Conservation (phyloP, 164 flowering plant genomes). For the Chloranthus sessilifolius region DNA sequence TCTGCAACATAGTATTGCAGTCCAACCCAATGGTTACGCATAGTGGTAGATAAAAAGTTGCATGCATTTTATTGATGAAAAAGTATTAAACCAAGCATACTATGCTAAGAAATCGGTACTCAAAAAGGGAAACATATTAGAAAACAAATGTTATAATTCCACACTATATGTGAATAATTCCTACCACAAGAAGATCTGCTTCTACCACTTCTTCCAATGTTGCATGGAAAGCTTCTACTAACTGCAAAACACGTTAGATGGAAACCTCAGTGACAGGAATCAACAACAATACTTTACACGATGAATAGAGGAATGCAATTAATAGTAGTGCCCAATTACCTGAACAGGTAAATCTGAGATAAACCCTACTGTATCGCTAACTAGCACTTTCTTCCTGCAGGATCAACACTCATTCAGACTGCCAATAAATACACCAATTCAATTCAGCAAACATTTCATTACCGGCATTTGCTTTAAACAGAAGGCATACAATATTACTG, state of each 20-base stretch:
- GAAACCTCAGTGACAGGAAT: not conserved
- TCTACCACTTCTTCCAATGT: constrained; percentile 96
- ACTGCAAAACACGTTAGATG: constrained; percentile 30
- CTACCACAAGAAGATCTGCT: constrained; percentile 96
- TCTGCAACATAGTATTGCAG: too few relatives aligned
- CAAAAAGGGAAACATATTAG: too few relatives aligned
- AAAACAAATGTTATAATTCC: too few relatives aligned
- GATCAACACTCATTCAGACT: constrained; percentile 6
- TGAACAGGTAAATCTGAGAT: constrained; percentile 96
- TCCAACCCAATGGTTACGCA: too few relatives aligned
- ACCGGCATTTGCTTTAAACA: too few relatives aligned
- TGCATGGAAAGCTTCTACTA: constrained; percentile 96
- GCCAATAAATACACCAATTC: not conserved
- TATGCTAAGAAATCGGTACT: too few relatives aligned
- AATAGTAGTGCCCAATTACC: constrained; percentile 30
- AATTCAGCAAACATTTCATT: too few relatives aligned
- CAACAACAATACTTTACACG: not conserved
- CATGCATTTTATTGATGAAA: too few relatives aligned
- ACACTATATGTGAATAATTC: constrained; percentile 5
- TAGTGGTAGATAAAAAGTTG: too few relatives aligned
- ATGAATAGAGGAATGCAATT: not conserved
- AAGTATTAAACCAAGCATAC: too few relatives aligned
- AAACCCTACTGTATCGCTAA: constrained; percentile 97
- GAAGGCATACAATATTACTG: too few relatives aligned
- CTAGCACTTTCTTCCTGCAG: constrained; percentile 80